A percentile compares a stretch with the other conserved stretches of the same genome.
These are phyloP conservation scores for Kernera saxatilis DNA, from an alignment of 345 rosid species.

Conservation along the genomic window DNA sequence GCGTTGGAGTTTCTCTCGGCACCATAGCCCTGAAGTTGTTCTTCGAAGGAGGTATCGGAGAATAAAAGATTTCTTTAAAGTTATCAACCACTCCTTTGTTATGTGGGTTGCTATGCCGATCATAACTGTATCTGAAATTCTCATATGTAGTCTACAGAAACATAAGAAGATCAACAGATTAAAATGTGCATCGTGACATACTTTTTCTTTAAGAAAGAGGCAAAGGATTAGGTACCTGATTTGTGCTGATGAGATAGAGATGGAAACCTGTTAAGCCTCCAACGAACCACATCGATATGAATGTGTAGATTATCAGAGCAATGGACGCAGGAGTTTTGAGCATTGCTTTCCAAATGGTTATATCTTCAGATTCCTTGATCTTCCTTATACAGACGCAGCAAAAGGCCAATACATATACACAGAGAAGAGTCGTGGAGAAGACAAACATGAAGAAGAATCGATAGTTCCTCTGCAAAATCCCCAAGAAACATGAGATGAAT, in stretches of 20 bases:
- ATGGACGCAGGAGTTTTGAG: conserved; percentile 69
- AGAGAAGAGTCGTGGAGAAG: conserved; percentile 72
- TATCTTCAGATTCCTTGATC: conserved; percentile 48
- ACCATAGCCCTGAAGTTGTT: conserved; percentile 66
- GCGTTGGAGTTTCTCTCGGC: conserved; percentile 53
- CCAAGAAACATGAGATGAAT: conserved; percentile 21
- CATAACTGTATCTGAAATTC: conserved; percentile 71
- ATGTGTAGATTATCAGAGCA: conserved; percentile 67
- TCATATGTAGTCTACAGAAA: conserved; percentile 82
- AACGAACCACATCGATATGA: conserved; percentile 71
- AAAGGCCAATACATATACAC: conserved; percentile 74
- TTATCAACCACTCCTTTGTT: conserved; percentile 66
- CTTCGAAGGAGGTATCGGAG: conserved; percentile 61
- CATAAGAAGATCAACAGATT: neutral
- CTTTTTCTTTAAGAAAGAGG: neutral
- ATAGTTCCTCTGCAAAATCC: conserved; percentile 70
- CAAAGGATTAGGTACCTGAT: conserved; percentile 52
- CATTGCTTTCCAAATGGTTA: conserved; percentile 58
- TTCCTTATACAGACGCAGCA: conserved; percentile 66
- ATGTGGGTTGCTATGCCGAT: conserved; percentile 68
- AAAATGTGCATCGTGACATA: neutral
- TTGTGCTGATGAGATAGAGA: conserved; percentile 67
- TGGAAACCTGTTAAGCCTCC: conserved; percentile 92
- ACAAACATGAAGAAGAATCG: conserved; percentile 95
- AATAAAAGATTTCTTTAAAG: conserved; percentile 66